Evolutionary conservation across 2,329 filamentous ascomycete species (phyloP).

Genomic region (Apiospora arundinis): DNA sequence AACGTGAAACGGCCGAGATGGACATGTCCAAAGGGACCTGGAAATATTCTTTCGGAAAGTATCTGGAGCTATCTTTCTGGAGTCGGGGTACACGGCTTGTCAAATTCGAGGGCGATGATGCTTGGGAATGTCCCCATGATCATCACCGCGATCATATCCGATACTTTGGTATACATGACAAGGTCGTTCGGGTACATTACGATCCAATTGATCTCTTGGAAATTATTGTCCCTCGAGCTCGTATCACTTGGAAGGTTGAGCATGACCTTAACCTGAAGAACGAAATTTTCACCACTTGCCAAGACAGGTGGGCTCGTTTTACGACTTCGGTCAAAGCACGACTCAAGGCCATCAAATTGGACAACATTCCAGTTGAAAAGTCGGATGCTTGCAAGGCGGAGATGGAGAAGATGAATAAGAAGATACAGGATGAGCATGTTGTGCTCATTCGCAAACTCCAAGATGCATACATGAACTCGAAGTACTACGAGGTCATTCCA

Average conservation of each 20-base stretch:
- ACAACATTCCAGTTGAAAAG: slow-evolving; percentile 89
- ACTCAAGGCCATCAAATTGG: slow-evolving; percentile 86
- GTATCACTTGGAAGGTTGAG: slow-evolving; percentile 97
- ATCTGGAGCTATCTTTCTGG: slow-evolving; percentile 97
- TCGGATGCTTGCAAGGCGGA: slow-evolving; percentile 81
- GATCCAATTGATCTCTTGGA: slow-evolving; percentile 92
- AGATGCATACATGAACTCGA: slow-evolving; percentile 88
- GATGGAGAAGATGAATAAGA: slow-evolving; percentile 78
- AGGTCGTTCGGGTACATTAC: slow-evolving; percentile 88
- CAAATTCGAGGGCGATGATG: slow-evolving; percentile 59
- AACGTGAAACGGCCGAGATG: slow-evolving; percentile 86
- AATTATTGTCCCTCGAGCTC: slow-evolving; percentile 87
- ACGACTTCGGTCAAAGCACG: slow-evolving; percentile 85
- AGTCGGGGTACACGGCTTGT: slow-evolving; percentile 79
- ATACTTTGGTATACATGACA: slow-evolving; percentile 88
- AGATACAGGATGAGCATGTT: slow-evolving; percentile 82
- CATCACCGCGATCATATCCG: slow-evolving; percentile 90
- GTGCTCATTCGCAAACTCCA: slow-evolving; percentile 79
- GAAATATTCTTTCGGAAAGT: slow-evolving; percentile 99
- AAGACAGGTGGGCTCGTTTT: slow-evolving; percentile 84
- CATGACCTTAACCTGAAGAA: slow-evolving; percentile 93
- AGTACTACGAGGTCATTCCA: slow-evolving; percentile 96
- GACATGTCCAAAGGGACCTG: slow-evolving; percentile 94
- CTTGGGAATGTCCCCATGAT: slow-evolving; percentile 77
- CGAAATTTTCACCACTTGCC: slow-evolving; percentile 81